phyloP scores from a whole-genome alignment of 208 protist genomes.

The Leishmania lainsoni region DNA sequence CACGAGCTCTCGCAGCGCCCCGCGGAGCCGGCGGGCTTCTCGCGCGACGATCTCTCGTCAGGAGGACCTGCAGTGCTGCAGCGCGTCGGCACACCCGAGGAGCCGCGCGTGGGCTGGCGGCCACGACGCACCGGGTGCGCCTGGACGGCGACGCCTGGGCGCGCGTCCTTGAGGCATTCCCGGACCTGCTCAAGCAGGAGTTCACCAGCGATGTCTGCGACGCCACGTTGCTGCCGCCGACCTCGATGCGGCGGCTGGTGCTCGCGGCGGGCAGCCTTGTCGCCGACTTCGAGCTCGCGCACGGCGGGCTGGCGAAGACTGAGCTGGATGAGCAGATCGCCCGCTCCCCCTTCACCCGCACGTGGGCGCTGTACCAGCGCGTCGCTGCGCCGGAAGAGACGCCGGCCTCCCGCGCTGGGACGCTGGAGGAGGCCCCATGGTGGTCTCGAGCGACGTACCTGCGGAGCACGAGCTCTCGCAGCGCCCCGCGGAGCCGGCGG shows the following conservation, averaged over 20 bases:
- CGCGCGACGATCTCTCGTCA: not conserved
- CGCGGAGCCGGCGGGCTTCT: not conserved
- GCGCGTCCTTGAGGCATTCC: constrained; percentile 29
- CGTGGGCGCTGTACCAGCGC: constrained; percentile 24
- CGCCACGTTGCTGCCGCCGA: constrained; percentile 15
- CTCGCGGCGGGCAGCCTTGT: constrained; percentile 31
- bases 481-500: no score
- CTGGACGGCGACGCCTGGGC: constrained; percentile 55
- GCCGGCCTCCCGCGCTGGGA: not conserved
- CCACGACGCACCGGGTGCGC: constrained; percentile 40
- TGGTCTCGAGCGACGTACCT: no score
- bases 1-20: no score
- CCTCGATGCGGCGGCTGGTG: constrained; percentile 14
- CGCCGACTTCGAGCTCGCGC: constrained; percentile 29
- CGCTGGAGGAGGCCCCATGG: no score
- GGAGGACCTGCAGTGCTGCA: not conserved
- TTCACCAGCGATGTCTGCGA: constrained; percentile 47
- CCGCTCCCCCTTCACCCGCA: constrained; percentile 17
- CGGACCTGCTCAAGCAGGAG: constrained; percentile 32
- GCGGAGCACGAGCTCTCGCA: no score
- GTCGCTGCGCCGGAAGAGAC: not conserved
- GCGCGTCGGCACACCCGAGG: constrained; percentile 1
- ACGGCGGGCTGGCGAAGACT: constrained; percentile 17
- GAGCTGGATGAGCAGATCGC: constrained; percentile 26
- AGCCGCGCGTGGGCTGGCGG: not conserved